These are phyloP conservation scores for Dryas integrifolia DNA, from an alignment of 331 rosid genomes.

Conservation along the genomic window DNA sequence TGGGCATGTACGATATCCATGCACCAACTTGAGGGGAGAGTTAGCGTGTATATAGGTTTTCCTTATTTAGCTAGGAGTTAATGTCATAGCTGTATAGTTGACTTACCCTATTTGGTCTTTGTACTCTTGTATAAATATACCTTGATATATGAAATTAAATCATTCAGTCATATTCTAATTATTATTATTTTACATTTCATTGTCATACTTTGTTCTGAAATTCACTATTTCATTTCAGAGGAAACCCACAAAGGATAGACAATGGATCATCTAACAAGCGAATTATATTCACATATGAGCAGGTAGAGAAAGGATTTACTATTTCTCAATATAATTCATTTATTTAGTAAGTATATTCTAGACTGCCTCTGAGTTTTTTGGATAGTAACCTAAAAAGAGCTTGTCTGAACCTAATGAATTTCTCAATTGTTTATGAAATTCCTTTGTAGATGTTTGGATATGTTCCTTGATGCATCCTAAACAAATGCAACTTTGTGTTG, in stretches of 20 bases:
- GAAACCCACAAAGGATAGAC: slow-evolving; percentile 98
- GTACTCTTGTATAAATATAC: too few species aligned
- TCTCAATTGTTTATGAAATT: neutral
- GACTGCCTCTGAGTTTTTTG: neutral
- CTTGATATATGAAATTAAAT: too few species aligned
- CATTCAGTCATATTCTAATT: neutral
- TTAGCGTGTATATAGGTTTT: too few species aligned
- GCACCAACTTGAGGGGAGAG: too few species aligned
- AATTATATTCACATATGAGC: slow-evolving; percentile 80
- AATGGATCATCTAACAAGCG: slow-evolving; percentile 84
- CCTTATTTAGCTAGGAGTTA: too few species aligned
- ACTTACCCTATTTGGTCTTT: too few species aligned
- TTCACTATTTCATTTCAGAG: slow-evolving; percentile 47
- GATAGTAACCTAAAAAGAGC: neutral
- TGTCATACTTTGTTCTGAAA: too few species aligned
- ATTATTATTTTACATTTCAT: neutral
- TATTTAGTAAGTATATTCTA: neutral
- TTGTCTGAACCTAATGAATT: neutral
- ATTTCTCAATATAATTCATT: slow-evolving; percentile 13
- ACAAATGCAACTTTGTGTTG: neutral
- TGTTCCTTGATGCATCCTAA: neutral
- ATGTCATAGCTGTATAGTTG: too few species aligned
- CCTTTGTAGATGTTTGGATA: neutral
- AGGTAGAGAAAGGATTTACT: slow-evolving; percentile 42
- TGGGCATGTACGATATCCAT: too few species aligned